A percentile compares a stretch with the other conserved stretches of the same genome.
Evolutionary conservation across 73 alveolate species (phyloP).

Genomic region (Paraurostyla sp.): DNA sequence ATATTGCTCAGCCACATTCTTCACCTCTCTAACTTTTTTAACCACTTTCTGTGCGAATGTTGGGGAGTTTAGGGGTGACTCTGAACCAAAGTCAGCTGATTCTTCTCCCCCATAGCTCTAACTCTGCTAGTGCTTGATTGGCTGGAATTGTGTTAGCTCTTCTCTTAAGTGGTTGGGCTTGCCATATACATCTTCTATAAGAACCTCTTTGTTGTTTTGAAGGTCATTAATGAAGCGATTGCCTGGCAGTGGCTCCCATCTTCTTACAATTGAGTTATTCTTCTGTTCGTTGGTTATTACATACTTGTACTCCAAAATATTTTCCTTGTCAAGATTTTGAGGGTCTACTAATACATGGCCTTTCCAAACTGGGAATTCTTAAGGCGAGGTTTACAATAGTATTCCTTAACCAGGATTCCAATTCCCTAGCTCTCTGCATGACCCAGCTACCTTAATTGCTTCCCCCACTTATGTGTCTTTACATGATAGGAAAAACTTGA

Average conservation of each 20-base stretch:
- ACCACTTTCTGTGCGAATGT: slow-evolving; percentile 18
- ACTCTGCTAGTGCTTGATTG: background rate
- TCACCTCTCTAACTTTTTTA: slow-evolving; percentile 18
- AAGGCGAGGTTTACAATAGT: background rate
- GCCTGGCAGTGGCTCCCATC: slow-evolving; percentile 55
- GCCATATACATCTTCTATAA: slow-evolving; percentile 44
- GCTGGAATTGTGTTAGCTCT: background rate
- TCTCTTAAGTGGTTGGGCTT: slow-evolving; percentile 39
- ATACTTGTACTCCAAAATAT: slow-evolving; percentile 35
- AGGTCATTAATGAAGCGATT: slow-evolving; percentile 46
- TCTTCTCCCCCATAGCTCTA: background rate
- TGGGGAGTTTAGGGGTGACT: background rate
- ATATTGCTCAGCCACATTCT: slow-evolving; percentile 32
- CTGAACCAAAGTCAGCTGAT: slow-evolving; percentile 51
- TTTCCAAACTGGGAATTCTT: slow-evolving; percentile 51
- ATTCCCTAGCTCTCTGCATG: slow-evolving; percentile 20
- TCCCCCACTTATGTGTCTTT: slow-evolving; percentile 36
- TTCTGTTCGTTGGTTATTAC: background rate
- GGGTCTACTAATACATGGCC: slow-evolving; percentile 5
- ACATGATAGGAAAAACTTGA: background rate
- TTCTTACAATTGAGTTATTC: background rate
- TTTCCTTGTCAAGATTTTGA: background rate
- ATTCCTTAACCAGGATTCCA: slow-evolving; percentile 33
- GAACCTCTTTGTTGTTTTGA: background rate
- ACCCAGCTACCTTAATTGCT: slow-evolving; percentile 15